Evolutionary conservation across 371 early-diverging fungal genomes (phyloP).

Genomic region (Apophysomyces ossiformis): DNA sequence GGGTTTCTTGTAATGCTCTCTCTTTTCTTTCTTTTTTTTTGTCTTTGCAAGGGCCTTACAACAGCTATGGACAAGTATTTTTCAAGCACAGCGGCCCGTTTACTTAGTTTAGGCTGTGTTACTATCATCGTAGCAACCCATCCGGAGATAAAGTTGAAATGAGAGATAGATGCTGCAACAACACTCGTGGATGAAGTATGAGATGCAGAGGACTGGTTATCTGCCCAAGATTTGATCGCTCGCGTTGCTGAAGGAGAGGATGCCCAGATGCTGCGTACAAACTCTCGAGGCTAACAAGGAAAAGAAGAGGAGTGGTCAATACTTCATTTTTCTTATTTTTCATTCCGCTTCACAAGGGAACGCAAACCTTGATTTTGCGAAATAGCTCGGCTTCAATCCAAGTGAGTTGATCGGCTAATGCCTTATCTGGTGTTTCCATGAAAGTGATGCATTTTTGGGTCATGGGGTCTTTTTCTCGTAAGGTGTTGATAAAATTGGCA

Average conservation of each 20-base stretch:
- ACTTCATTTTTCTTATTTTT: not conserved
- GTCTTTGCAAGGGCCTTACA: conserved; percentile 25
- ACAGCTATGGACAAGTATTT: conserved; percentile 68
- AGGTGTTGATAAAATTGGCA: conserved; percentile 38
- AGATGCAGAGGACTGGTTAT: conserved; percentile 11
- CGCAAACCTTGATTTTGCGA: conserved; percentile 47
- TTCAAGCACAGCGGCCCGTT: conserved; percentile 65
- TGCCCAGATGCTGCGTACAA: conserved; percentile 59
- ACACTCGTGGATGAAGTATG: conserved; percentile 24
- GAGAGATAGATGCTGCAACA: conserved; percentile 59
- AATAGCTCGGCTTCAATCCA: conserved; percentile 66
- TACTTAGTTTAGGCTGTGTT: conserved; percentile 58
- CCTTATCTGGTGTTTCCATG: conserved; percentile 44
- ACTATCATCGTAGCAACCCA: conserved; percentile 74
- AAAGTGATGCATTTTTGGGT: conserved; percentile 35
- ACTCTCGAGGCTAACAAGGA: conserved; percentile 53
- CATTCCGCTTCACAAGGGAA: not conserved
- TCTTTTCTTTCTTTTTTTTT: not conserved
- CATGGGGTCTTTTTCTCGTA: conserved; percentile 38
- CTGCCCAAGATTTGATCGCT: conserved; percentile 19
- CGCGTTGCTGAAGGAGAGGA: conserved; percentile 20
- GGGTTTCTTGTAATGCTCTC: not conserved
- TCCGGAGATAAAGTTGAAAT: conserved; percentile 65
- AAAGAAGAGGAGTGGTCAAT: not conserved
- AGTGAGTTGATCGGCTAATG: conserved; percentile 68